phyloP scores from a whole-genome alignment of 768 basidiomycete genomes.

The Phanerochaete carnosa region DNA sequence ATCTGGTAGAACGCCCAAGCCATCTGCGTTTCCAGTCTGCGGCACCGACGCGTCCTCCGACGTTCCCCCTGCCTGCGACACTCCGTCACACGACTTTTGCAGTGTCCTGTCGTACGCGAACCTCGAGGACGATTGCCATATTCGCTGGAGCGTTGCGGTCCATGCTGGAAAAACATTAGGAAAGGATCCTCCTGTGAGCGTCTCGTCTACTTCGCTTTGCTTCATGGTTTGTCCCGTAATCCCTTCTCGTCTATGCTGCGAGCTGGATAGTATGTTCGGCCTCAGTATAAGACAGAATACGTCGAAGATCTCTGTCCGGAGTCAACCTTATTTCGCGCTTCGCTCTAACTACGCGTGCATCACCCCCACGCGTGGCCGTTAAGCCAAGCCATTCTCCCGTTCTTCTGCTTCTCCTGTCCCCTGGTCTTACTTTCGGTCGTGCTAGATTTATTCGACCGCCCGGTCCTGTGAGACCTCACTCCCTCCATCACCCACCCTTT shows the following conservation, averaged over 20 bases:
- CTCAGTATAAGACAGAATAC: not conserved
- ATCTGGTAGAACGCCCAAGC: not conserved
- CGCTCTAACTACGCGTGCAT: conserved; percentile 9
- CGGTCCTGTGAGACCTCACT: not conserved
- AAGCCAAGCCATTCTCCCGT: not conserved
- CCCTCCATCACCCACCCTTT: conserved; percentile 7
- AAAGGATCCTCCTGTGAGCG: not conserved
- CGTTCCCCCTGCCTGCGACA: not conserved
- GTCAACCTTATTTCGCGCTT: not conserved
- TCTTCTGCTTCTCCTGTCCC: not conserved
- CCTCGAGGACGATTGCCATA: not conserved
- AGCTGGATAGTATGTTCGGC: not conserved
- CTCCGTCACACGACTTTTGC: not conserved
- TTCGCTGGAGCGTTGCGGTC: not conserved
- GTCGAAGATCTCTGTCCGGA: not conserved
- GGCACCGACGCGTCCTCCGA: not conserved
- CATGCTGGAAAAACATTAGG: not conserved
- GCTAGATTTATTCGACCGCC: not conserved
- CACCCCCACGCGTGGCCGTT: not conserved
- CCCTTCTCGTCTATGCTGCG: not conserved
- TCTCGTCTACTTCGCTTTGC: not conserved
- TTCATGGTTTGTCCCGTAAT: not conserved
- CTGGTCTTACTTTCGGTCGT: not conserved
- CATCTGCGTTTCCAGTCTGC: not conserved
- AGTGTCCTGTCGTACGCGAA: not conserved